Evolutionary conservation across 179 eudicot genomes (phyloP).

Genomic region (Actinidia arguta): DNA sequence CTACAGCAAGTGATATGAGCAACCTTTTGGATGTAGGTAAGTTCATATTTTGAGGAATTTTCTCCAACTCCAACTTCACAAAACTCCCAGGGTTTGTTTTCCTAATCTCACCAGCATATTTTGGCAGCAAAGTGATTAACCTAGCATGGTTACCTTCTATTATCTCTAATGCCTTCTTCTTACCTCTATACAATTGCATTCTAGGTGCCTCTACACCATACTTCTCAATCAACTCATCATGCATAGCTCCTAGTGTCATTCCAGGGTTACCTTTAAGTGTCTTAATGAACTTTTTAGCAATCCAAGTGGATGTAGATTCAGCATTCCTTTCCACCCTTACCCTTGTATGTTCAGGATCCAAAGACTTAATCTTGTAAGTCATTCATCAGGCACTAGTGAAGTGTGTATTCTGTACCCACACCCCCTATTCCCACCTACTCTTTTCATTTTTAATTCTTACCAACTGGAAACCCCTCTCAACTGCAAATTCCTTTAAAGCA

Average conservation of each 20-base stretch:
- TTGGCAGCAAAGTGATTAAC: background rate
- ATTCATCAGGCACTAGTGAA: background rate
- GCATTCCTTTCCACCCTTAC: background rate
- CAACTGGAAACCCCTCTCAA: background rate
- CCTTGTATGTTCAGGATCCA: background rate
- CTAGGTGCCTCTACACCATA: background rate
- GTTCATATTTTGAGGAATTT: no score
- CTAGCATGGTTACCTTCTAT: background rate
- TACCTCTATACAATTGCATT: background rate
- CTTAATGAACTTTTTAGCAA: background rate
- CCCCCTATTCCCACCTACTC: background rate
- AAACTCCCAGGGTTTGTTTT: no score
- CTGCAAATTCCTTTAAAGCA: background rate
- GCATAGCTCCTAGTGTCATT: background rate
- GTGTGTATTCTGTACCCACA: background rate
- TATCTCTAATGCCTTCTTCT: background rate
- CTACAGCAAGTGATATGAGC: no score
- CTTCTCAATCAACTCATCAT: background rate
- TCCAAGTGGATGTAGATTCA: slow-evolving; percentile 1
- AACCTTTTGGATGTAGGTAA: no score
- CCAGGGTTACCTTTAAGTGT: background rate
- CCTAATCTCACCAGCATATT: no score
- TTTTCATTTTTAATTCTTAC: background rate
- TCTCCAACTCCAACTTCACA: no score
- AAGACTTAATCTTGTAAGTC: background rate